These are phyloP conservation scores for Akanthomyces uredinophilus DNA, from an alignment of 2,329 filamentous ascomycete genomes.

Conservation along the genomic window DNA sequence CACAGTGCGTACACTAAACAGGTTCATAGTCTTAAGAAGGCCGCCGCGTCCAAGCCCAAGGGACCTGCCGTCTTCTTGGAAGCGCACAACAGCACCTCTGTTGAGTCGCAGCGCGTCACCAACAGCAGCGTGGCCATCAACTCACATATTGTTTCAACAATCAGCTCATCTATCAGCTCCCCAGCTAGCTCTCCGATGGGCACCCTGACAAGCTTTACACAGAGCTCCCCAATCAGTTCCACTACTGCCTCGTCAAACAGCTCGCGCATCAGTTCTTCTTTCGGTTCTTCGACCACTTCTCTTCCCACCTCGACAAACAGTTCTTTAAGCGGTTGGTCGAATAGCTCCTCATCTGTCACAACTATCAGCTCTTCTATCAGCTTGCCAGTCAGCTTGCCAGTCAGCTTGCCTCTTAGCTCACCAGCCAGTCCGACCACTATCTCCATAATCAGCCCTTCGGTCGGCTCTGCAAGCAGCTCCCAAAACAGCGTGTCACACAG, in stretches of 20 bases:
- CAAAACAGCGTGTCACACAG: neutral
- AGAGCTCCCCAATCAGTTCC: neutral
- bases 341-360: neutral
- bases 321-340: neutral
- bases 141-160: neutral
- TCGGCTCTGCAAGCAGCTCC: too few species aligned
- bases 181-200: neutral
- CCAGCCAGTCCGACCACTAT: too few species aligned
- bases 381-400: neutral
- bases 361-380: neutral
- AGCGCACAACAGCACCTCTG: neutral
- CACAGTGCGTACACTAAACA: neutral
- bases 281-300: neutral
- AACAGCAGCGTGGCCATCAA: neutral
- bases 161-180: neutral
- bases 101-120: neutral
- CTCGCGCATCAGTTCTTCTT: neutral
- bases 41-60: neutral
- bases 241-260: neutral
- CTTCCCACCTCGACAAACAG: neutral
- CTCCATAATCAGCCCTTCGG: too few species aligned
- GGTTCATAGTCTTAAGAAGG: neutral
- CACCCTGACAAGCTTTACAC: neutral
- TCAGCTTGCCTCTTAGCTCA: neutral
- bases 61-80: neutral